Evolutionary conservation across 1,139 yeast species (phyloP).

Genomic region (Starmera stellimalicola): DNA sequence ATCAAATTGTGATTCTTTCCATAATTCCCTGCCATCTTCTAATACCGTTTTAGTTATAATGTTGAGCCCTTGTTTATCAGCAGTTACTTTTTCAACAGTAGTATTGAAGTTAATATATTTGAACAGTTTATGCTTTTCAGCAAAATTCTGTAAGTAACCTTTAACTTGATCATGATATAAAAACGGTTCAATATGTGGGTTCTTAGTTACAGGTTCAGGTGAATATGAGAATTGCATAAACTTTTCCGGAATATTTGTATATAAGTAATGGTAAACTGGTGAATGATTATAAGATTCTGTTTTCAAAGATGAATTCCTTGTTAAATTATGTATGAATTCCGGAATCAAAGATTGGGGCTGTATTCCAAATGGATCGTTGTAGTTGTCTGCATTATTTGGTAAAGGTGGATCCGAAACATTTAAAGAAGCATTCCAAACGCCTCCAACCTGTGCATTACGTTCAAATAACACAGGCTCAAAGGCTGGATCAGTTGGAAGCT

Average conservation of each 20-base stretch:
- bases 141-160: slow-evolving; percentile 31
- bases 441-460: slow-evolving; percentile 21
- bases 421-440: slow-evolving; percentile 22
- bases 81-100: slow-evolving; percentile 27
- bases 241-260: slow-evolving; percentile 42
- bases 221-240: slow-evolving; percentile 37
- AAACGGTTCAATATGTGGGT: slow-evolving; percentile 24
- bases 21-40: slow-evolving; percentile 14
- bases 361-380: slow-evolving; percentile 12
- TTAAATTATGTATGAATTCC: background rate
- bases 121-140: slow-evolving; percentile 21
- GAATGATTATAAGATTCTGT: slow-evolving; percentile 1
- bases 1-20: slow-evolving; percentile 26
- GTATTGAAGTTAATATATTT: slow-evolving; percentile 29
- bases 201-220: slow-evolving; percentile 26
- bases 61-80: slow-evolving; percentile 27
- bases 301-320: background rate
- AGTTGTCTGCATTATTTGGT: slow-evolving; percentile 13
- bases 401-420: slow-evolving; percentile 10
- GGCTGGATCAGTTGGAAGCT: slow-evolving; percentile 11
- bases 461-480: slow-evolving; percentile 23
- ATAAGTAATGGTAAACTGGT: slow-evolving; percentile 22
- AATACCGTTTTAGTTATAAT: slow-evolving; percentile 24
- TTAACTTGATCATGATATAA: slow-evolving; percentile 35
- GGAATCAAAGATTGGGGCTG: background rate